phyloP scores from a whole-genome alignment of 306 rosid genomes.

The Cotoneaster glaucophyllus region DNA sequence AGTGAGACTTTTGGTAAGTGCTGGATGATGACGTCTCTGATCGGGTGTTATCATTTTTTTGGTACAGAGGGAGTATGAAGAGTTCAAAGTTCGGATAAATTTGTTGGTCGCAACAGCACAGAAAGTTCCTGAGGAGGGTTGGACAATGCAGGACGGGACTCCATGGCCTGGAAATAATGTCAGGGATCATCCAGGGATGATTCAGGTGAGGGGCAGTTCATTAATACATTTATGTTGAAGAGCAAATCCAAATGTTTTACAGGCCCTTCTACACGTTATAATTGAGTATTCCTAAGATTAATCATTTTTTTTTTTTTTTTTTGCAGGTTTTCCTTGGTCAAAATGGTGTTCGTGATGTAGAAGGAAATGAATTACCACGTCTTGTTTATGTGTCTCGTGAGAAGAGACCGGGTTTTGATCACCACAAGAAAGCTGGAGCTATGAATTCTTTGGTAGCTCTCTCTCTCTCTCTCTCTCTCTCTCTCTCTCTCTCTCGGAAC shows the following conservation, averaged over 20 bases:
- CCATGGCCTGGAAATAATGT: slow-evolving; percentile 96
- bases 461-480: neutral
- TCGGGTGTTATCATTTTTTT: slow-evolving; percentile 18
- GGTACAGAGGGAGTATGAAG: slow-evolving; percentile 83
- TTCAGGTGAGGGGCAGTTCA: slow-evolving; percentile 47
- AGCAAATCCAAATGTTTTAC: neutral
- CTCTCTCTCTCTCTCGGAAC: neutral
- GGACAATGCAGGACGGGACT: slow-evolving; percentile 99
- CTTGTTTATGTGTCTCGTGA: slow-evolving; percentile 90
- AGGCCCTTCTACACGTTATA: neutral
- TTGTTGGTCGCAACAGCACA: slow-evolving; percentile 74
- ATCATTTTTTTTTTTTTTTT: slow-evolving; percentile 7
- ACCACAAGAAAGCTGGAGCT: slow-evolving; percentile 95
- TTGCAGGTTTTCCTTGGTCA: slow-evolving; percentile 90
- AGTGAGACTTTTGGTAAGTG: neutral
- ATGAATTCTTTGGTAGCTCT: slow-evolving; percentile 72
- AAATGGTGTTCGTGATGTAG: slow-evolving; percentile 76
- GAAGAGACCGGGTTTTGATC: slow-evolving; percentile 90
- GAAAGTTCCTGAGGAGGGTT: slow-evolving; percentile 93
- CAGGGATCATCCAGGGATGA: slow-evolving; percentile 96
- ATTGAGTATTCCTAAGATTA: neutral
- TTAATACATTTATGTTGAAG: neutral
- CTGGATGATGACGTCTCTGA: neutral
- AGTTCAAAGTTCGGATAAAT: slow-evolving; percentile 80
- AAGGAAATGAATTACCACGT: slow-evolving; percentile 78